These are phyloP conservation scores for Cryptosporidium andersoni DNA, from an alignment of 169 alveolate genomes.

Conservation along the genomic window DNA sequence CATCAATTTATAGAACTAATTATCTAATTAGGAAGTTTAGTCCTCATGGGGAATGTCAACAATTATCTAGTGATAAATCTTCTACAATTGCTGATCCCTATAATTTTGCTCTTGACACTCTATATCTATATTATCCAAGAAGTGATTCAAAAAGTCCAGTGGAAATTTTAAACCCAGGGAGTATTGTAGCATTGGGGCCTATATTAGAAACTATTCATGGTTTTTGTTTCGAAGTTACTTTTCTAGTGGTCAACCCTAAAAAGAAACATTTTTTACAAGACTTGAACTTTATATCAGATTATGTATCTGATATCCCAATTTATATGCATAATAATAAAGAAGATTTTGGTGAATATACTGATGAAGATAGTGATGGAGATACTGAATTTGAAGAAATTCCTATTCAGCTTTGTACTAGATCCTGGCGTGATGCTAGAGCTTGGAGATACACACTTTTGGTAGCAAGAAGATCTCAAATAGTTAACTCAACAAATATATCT, in stretches of 20 bases:
- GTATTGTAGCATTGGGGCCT: constrained; percentile 34
- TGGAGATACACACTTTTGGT: constrained; percentile 67
- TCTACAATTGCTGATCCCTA: constrained; percentile 17
- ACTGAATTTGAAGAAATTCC: background rate
- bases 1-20: too few species aligned
- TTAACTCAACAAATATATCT: background rate
- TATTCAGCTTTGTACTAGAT: constrained; percentile 48
- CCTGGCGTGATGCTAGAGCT: constrained; percentile 70
- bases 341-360: background rate
- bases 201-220: constrained; percentile 30
- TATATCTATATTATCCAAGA: constrained; percentile 45
- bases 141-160: constrained; percentile 65
- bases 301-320: constrained; percentile 20
- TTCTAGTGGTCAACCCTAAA: constrained; percentile 8
- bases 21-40: too few species aligned
- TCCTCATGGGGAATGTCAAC: constrained; percentile 11
- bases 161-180: constrained; percentile 43
- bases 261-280: constrained; percentile 31
- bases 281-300: constrained; percentile 31
- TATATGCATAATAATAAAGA: background rate
- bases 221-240: constrained; percentile 27
- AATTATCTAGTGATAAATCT: too few species aligned
- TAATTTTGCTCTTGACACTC: constrained; percentile 47
- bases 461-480: constrained; percentile 47
- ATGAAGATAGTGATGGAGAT: background rate